phyloP scores from a whole-genome alignment of 176 grass and related monocot species.

The Pontederia crassipes region DNA sequence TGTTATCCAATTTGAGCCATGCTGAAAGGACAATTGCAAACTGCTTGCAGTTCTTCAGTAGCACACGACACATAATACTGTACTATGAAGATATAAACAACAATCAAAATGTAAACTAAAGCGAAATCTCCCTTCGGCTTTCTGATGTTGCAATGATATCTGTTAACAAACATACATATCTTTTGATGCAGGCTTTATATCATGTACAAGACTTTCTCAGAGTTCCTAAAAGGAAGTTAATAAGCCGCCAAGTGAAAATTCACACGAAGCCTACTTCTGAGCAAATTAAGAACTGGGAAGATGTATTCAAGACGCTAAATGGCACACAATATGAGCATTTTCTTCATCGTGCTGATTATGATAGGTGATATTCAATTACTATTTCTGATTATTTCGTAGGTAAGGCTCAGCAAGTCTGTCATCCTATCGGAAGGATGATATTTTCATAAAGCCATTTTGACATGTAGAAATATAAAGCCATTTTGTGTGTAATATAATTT shows the following conservation, averaged over 20 bases:
- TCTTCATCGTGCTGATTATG: slow-evolving; percentile 54
- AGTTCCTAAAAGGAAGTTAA: slow-evolving; percentile 46
- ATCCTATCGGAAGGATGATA: no score
- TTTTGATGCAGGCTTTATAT: slow-evolving; percentile 41
- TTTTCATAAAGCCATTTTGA: no score
- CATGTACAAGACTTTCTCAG: slow-evolving; percentile 55
- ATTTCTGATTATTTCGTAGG: neutral
- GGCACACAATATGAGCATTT: slow-evolving; percentile 54
- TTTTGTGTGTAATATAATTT: neutral
- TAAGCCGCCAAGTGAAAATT: slow-evolving; percentile 88
- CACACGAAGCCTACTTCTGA: slow-evolving; percentile 53
- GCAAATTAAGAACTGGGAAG: slow-evolving; percentile 63
- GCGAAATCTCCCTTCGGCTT: neutral
- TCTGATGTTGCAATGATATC: neutral
- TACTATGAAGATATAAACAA: slow-evolving; percentile 80
- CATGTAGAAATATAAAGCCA: slow-evolving; percentile 45
- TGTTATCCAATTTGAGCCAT: slow-evolving; percentile 44
- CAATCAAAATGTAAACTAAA: slow-evolving; percentile 39
- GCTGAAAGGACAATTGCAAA: slow-evolving; percentile 54
- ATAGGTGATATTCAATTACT: neutral
- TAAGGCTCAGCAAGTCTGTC: no score
- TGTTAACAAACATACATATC: neutral
- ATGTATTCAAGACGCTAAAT: slow-evolving; percentile 58
- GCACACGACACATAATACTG: slow-evolving; percentile 46
- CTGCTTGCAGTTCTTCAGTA: slow-evolving; percentile 51